Conservation (phyloP, 495 filamentous ascomycete genomes). For the Aspergillus asperescens region DNA sequence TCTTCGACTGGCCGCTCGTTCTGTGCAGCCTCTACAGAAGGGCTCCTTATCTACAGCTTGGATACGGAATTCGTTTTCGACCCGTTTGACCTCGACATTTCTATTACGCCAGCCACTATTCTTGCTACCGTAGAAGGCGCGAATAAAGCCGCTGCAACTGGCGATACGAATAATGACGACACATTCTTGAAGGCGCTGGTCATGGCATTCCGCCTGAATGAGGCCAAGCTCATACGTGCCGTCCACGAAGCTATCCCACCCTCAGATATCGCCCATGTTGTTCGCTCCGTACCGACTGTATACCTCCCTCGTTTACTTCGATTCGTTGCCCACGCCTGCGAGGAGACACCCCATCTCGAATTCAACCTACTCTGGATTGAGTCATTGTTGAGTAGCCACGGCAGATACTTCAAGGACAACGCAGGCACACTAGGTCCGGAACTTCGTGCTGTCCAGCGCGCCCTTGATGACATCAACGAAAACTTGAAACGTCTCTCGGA, state of each 20-base stretch:
- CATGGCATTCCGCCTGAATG: slow-evolving; percentile 94
- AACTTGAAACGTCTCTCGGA: slow-evolving; percentile 72
- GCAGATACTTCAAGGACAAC: slow-evolving; percentile 75
- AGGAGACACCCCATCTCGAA: slow-evolving; percentile 87
- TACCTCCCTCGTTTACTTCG: slow-evolving; percentile 78
- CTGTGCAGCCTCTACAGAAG: slow-evolving; percentile 92
- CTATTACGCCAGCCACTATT: slow-evolving; percentile 79
- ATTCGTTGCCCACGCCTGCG: slow-evolving; percentile 80
- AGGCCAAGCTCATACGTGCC: slow-evolving; percentile 64
- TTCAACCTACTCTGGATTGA: slow-evolving; percentile 92
- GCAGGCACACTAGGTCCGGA: slow-evolving; percentile 70
- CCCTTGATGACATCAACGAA: slow-evolving; percentile 67
- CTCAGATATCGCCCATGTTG: slow-evolving; percentile 69
- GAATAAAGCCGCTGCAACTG: slow-evolving; percentile 27
- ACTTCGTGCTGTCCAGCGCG: slow-evolving; percentile 70
- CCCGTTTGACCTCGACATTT: slow-evolving; percentile 91
- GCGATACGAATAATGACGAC: slow-evolving; percentile 45
- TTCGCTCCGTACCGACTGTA: slow-evolving; percentile 72
- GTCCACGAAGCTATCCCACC: slow-evolving; percentile 83
- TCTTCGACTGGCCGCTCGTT: slow-evolving; percentile 83
- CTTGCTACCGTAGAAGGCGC: slow-evolving; percentile 60
- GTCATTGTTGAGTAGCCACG: slow-evolving; percentile 74
- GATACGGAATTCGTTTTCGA: slow-evolving; percentile 78
- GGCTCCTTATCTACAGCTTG: slow-evolving; percentile 84
- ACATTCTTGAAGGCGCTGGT: slow-evolving; percentile 88